These are phyloP conservation scores for Ogataea allantospora DNA, from an alignment of 805 yeast genomes.

Conservation along the genomic window DNA sequence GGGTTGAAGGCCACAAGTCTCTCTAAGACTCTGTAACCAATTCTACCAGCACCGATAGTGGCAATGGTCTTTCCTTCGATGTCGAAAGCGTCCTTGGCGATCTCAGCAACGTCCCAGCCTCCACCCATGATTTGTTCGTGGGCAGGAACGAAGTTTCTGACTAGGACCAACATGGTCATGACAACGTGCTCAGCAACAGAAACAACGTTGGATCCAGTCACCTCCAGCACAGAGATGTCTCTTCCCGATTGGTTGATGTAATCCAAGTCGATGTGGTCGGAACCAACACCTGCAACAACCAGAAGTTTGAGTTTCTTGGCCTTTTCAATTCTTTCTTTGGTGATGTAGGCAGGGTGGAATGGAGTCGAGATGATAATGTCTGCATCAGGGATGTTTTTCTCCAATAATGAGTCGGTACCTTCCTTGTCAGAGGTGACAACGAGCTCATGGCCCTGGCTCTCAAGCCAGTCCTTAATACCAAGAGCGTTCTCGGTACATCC, in stretches of 20 bases:
- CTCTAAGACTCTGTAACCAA: conserved; percentile 73
- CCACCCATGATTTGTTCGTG: conserved; percentile 63
- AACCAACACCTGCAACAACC: conserved; percentile 83
- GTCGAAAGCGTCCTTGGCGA: conserved; percentile 72
- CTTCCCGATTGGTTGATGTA: conserved; percentile 58
- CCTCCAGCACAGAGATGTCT: conserved; percentile 70
- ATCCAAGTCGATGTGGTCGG: conserved; percentile 73
- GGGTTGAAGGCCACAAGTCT: conserved; percentile 72
- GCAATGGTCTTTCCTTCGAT: conserved; percentile 73
- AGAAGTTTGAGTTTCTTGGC: conserved; percentile 70
- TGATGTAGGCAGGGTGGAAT: conserved; percentile 77
- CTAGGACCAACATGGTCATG: conserved; percentile 67
- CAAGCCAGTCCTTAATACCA: conserved; percentile 65
- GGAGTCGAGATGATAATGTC: conserved; percentile 81
- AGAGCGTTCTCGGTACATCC: conserved; percentile 77
- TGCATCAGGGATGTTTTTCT: conserved; percentile 65
- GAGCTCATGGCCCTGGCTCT: conserved; percentile 63
- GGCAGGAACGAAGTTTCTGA: conserved; percentile 77
- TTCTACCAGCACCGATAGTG: conserved; percentile 83
- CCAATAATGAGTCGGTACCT: conserved; percentile 55
- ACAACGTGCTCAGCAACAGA: conserved; percentile 82
- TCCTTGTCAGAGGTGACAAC: conserved; percentile 70
- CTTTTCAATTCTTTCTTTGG: conserved; percentile 60
- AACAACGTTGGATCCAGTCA: conserved; percentile 77
- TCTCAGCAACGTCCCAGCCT: conserved; percentile 76